A percentile compares a stretch with the other conserved stretches of the same genome.
phyloP scores from a whole-genome alignment of 176 grass and related monocot genomes.

The Cenchrus purpureus region DNA sequence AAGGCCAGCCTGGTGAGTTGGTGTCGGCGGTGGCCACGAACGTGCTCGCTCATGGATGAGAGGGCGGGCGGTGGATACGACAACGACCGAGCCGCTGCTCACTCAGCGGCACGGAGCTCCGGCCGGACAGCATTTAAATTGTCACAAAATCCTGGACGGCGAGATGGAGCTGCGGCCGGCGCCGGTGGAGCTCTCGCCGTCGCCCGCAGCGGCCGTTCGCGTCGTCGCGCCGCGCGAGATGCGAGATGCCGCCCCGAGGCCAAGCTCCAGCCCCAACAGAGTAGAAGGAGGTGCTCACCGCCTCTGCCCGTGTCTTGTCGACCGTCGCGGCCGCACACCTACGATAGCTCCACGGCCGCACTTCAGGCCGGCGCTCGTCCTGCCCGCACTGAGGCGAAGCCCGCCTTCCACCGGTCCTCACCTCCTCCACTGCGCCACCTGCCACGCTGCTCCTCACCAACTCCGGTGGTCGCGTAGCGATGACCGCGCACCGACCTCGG shows the following conservation, averaged over 20 bases:
- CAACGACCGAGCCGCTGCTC: conserved; percentile 76
- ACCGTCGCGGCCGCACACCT: too few relatives aligned
- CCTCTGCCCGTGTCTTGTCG: too few relatives aligned
- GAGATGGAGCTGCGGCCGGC: conserved; percentile 76
- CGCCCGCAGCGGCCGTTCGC: conserved; percentile 52
- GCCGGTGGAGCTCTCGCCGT: conserved; percentile 70
- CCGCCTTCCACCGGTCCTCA: too few relatives aligned
- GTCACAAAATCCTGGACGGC: conserved; percentile 72
- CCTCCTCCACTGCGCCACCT: too few relatives aligned
- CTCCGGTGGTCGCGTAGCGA: too few relatives aligned
- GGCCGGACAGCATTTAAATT: conserved; percentile 79
- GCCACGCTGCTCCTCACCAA: too few relatives aligned
- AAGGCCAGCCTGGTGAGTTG: conserved; percentile 87
- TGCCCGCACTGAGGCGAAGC: too few relatives aligned
- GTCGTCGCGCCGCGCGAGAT: conserved; percentile 54
- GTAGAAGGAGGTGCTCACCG: too few relatives aligned
- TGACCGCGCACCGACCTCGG: too few relatives aligned
- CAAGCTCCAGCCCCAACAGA: too few relatives aligned
- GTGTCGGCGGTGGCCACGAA: conserved; percentile 86
- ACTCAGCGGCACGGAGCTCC: conserved; percentile 71
- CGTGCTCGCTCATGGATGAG: conserved; percentile 75
- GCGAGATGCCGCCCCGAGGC: not conserved
- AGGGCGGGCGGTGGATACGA: conserved; percentile 60
- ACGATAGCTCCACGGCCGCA: too few relatives aligned
- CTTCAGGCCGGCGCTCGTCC: too few relatives aligned